Base-by-base conservation (phyloP, 2,329 filamentous ascomycete genomes). In the Fusarium nanum region DNA sequence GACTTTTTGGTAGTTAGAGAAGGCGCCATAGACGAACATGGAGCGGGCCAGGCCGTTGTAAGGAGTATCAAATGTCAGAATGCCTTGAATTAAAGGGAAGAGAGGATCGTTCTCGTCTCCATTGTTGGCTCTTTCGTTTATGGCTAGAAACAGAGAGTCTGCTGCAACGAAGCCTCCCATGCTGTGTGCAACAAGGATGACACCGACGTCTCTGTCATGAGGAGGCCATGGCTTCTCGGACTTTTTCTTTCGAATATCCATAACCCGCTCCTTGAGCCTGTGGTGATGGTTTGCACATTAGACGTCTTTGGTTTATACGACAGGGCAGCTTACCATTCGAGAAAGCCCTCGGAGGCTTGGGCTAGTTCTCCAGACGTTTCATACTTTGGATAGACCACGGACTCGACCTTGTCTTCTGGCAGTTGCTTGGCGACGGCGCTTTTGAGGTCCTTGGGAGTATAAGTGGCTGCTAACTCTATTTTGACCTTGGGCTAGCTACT, bases 121-220 rank as follows among this genome's bases (percentile, higher is more conserved):
- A n/a, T 78, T 76, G 40, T 71, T 76, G 0, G 86, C 84, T 64
- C 89, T 84, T 71, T 93, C 92, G 64, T 89, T 87, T 45, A 92
- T 77, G 44, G 93, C 85, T 27, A 91, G 86, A 70, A 96, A 87
- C n/a, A 97, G 85, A 0, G 91, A 87, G 72, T 97, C 93, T 3
- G 92, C 92, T 9, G 92, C 93, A 11, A 97, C 92, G 69, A 97
- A 96, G 40, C 94, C 94, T 44, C 91, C 91, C 91, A 90, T 97
- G 5, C 92, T 94, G 78, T 97, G 94, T 3, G 93, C 93, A 27
- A 96, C 84, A 2, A 97, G 84, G 41, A 97, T 84, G 5, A 93
- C 91, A 62, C 91, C 91, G 11, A 97, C 92, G 1, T 90, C 90
- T n/a, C 92, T 90, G 72, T 97, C 92, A 47, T 92, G 86, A 2